Evolutionary conservation across 2,329 filamentous ascomycete genomes (phyloP), one percentile per base, ranked within the genome.

Genomic region (Alternaria rosae): DNA sequence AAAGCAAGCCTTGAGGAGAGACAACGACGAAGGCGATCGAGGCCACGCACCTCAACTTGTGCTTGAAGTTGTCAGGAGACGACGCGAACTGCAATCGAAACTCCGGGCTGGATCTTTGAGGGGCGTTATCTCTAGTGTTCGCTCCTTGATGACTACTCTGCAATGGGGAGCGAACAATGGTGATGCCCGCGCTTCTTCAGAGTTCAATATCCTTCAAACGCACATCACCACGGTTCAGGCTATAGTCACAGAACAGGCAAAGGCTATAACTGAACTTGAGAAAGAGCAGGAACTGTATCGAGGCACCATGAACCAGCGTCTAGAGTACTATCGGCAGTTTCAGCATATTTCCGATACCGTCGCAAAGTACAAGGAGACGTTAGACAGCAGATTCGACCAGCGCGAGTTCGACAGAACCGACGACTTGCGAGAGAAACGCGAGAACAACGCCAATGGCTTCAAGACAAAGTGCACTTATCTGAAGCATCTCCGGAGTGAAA

Each of bases 311-410:
- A 98, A 98, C 72, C 85, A 89, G 38, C 89, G 95, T 13, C 81
- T 97, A 1, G 93, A 95, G 59, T 98, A 93, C 75, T 98, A 98
- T 75, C 89, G 91, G 6, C 93, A 97, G 73, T 84, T 98, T 11
- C 95, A 98, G 75, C 87, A 88, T 25, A 89, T 98, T n/a, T 97
- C 94, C 0, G 94, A 98, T 74, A 92, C 88, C 17, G 92, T 98
- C 0, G 86, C 87, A 6, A 89, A 91, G 1, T 92, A 91, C 58
- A 89, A 93, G 59, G 89, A 90, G 11, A 83, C 84, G 53, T 80
- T 86, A 21, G 85, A 89, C 21, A 82, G 87, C 12, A 83, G 82
- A 3, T 82, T 90, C 11, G 85, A 91, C 44, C 76, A 81, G 11
- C 71, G 69, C 7, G 80, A 87, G 20, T 83, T 84, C 38, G 68